Conservation (phyloP, 441 rosid species). For the Biscutella laevigata region DNA sequence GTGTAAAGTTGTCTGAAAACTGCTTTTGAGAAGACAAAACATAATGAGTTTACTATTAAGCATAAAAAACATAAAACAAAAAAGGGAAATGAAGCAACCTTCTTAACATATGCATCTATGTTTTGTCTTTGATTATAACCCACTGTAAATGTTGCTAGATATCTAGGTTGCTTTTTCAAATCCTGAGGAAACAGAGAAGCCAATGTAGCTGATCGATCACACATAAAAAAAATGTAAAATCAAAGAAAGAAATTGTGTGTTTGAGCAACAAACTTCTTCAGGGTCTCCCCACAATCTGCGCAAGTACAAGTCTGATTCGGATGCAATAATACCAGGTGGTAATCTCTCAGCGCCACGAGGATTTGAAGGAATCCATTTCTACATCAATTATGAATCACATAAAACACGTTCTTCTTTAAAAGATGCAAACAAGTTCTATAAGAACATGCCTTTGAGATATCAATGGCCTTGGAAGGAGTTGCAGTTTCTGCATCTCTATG, state of each 20-base stretch:
- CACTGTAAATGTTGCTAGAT: slow-evolving; percentile 90
- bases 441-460: slow-evolving; percentile 16
- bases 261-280: slow-evolving; percentile 44
- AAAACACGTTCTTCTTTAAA: background rate
- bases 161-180: slow-evolving; percentile 48
- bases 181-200: slow-evolving; percentile 44
- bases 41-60: slow-evolving; percentile 12
- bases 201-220: background rate
- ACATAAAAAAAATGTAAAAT: background rate
- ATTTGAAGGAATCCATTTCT: slow-evolving; percentile 91
- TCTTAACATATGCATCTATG: slow-evolving; percentile 71
- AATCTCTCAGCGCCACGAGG: slow-evolving; percentile 86
- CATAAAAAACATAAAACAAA: background rate
- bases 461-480: slow-evolving; percentile 8
- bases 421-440: background rate
- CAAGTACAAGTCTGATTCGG: slow-evolving; percentile 71
- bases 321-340: slow-evolving; percentile 66
- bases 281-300: slow-evolving; percentile 90
- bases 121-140: slow-evolving; percentile 71
- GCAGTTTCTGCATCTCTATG: background rate
- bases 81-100: slow-evolving; percentile 39
- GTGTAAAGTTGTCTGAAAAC: slow-evolving; percentile 83
- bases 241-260: slow-evolving; percentile 1
- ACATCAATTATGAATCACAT: slow-evolving; percentile 2
- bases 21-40: slow-evolving; percentile 22